Conservation (phyloP, 2,329 filamentous ascomycete species). For the Penicillium sp. region DNA sequence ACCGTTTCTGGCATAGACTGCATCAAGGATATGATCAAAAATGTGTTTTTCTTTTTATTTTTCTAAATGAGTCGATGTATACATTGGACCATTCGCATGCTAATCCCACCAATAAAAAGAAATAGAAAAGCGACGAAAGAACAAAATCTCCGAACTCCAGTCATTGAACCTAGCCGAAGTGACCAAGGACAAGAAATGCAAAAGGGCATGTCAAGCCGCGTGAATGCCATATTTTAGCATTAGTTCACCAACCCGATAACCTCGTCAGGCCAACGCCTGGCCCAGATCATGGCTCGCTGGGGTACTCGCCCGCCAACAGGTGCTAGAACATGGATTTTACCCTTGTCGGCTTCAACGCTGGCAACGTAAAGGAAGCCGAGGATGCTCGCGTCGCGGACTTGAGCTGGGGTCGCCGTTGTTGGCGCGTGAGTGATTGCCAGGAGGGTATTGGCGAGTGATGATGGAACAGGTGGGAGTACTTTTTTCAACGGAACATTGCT, state of each 20-base stretch:
- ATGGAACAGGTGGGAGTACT: constrained; percentile 64
- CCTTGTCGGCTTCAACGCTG: constrained; percentile 84
- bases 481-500: constrained; percentile 56
- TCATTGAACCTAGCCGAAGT: neutral
- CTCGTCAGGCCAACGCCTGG: constrained; percentile 78
- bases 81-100: neutral
- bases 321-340: constrained; percentile 77
- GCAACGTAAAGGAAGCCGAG: constrained; percentile 94
- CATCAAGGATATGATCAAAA: too few relatives aligned
- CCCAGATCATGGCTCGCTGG: constrained; percentile 79
- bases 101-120: neutral
- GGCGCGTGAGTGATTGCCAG: constrained; percentile 83
- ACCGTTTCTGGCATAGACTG: too few relatives aligned
- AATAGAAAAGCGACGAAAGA: neutral
- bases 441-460: constrained; percentile 74
- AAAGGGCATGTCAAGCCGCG: neutral
- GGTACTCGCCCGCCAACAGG: constrained; percentile 83
- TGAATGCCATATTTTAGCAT: neutral
- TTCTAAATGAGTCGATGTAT: neutral
- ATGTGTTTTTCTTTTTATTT: neutral
- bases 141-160: neutral
- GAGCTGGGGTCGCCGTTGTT: constrained; percentile 69
- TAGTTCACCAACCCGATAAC: constrained; percentile 67
- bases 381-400: constrained; percentile 78
- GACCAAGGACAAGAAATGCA: neutral